Evolutionary conservation across 2,329 filamentous ascomycete species (phyloP), one percentile per base, ranked within the genome.

Genomic region (Fusarium lyarnte): DNA sequence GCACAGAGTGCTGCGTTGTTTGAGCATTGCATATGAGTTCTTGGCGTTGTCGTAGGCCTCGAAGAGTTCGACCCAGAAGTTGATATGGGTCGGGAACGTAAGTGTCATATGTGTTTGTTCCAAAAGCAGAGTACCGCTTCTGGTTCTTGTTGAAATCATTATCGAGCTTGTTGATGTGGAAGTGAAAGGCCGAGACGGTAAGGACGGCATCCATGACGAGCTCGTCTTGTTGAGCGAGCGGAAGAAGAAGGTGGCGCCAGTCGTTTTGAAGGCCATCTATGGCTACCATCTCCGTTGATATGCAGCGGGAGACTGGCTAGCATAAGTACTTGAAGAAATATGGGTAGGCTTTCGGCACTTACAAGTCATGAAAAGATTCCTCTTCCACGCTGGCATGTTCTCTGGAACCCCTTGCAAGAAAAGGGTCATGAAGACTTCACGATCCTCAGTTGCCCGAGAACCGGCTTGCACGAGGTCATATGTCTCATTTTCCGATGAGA

Each of bases 261-360:
- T 76, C 76, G 3, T 77, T 77, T 21, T 74, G 76, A 0, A 71
- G n/a, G 5, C 76, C 76, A 21, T 77, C 76, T 16, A 77, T 74
- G 1, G 76, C 74, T 6, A 76, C 70, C 75, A 77, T 77, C 27
- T 77, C 76, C 0, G 60, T 70, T 3, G 76, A 74, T 39, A 77
- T 77, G 3, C 70, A 64, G 19, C 65, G 55, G 0, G 75, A 77
- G 25, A 77, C 76, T 77, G 8, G 0, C 0, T 0, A 1, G 0
- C 2, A 29, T 72, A 13, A 70, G 63, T 2, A 7, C 8, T 2
- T 5, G 29, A 14, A 7, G 1, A 3, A 3, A 21, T 0, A 0
- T 16, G 2, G 0, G 31, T 2, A 6, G 0, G 1, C 0, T 1
- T 1, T 1, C 2, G 3, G 4, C 8, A 54, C 72, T 23, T 60